Base-by-base conservation (phyloP, 2,329 filamentous ascomycete species). In the Colletotrichum acutatum region DNA sequence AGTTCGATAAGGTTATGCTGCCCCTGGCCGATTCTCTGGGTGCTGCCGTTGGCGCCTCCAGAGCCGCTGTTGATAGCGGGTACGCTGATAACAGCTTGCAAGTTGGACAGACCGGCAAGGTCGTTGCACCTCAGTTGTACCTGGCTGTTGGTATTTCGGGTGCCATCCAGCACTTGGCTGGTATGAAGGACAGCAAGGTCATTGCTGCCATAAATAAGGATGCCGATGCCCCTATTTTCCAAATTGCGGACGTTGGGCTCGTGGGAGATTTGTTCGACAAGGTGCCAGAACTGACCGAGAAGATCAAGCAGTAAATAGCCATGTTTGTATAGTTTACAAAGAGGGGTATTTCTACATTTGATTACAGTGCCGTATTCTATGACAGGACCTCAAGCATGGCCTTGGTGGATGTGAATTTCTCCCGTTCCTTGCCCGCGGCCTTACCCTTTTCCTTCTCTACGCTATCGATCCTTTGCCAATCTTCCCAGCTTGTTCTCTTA, bases 151-250 rank as follows among this genome's bases (percentile, higher is more conserved):
- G 97, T 80, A 98, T 99, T 78, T 98, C 95, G 9, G 97, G 97
- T 66, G 97, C 97, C 26, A 99, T 99, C 78, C 97, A 99, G 86
- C 97, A 99, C 87, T 84, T 99, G 84, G 97, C 97, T 37, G 97
- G 97, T 81, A 99, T 99, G 97, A 99, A 99, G 90, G 97, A 99
- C 82, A 98, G 95, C 87, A 99, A 99, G 87, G 97, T 99, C 72
- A 99, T 99, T 85, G 97, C 96, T 26, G 95, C 95, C 16, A 98
- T 99, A 81, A 99, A 99, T 89, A 99, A 99, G 87, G 97, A 99
- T 80, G 87, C 92, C 5, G 97, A 99, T 83, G 97, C 97, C 70
- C 97, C 97, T 34, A 99, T 99, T 78, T 99, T 99, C 89, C 97
- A 99, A 85, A 91, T 99, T 72, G 97, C 97, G 5, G 97, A 99